Evolutionary conservation across 2,329 filamentous ascomycete species (phyloP), one percentile per base, ranked within the genome.

Genomic region (Fusarium sp.): DNA sequence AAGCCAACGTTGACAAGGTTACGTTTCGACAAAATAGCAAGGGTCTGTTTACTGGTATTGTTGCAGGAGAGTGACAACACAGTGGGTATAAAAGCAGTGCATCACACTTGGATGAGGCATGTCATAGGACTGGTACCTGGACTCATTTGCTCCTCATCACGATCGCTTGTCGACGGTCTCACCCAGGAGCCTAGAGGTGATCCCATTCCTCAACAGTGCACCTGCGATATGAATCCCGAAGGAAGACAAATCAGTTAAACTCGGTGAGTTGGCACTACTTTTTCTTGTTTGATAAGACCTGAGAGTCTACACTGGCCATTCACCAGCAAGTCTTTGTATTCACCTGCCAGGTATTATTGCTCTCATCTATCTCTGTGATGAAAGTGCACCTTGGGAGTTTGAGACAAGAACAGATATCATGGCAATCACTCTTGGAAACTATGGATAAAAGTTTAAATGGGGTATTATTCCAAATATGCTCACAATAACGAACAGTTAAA

Each of bases 401-500:
- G 16, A 50, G 16, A 50, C 11, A 20, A 20, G 18, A 50, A 50
- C 25, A 27, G 10, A 43, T 2, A 50, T 16, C 16, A 50, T 27
- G 23, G 6, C 6, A 25, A 11, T 50, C 25, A 50, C 45, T 50
- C 45, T 8, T 25, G 14, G 14, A 34, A 37, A 41, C 9, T 8
- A 18, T 16, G 16, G 37, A 45, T 32, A 32, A 61, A 71, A 66
- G 61, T 77, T 73, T 74, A 76, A 68, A 73, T 67, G 76, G 72
- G 76, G 76, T 78, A 78, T 78, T 78, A 75, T 78, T 78, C 76
- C 73, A 78, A 76, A 75, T 77, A 75, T 76, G 75, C 66, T 78
- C 67, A 76, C 68, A 71, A 67, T 75, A 76, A 74, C 73, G 66
- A 69, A 73, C 68, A 70, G 67, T 57, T 58, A 70, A 72, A 76